Conservation (phyloP, 139 green algal species). For the Coelastrella sp. region DNA sequence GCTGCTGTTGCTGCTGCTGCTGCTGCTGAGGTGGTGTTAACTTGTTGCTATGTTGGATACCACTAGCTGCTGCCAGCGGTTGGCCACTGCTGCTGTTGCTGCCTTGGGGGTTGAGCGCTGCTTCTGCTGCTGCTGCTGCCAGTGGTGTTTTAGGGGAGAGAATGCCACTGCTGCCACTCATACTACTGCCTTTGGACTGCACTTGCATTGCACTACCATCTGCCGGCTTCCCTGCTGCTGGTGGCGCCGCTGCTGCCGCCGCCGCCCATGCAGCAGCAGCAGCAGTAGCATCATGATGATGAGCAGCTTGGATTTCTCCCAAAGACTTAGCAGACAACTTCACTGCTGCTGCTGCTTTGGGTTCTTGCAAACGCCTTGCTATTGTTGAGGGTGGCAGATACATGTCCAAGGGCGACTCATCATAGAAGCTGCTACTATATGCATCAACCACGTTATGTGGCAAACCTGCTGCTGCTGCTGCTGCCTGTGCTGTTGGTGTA, state of each 20-base stretch:
- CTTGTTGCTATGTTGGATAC: no score
- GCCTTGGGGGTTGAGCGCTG: neutral
- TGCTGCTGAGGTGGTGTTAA: neutral
- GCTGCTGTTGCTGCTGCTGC: neutral
- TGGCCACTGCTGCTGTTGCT: neutral
- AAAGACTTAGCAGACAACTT: neutral
- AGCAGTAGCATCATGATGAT: neutral
- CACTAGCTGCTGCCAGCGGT: neutral
- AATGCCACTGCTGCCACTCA: neutral
- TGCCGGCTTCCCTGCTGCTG: neutral
- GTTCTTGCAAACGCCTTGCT: neutral
- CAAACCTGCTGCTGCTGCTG: conserved; percentile 15
- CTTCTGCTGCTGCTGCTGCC: neutral
- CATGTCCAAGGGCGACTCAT: neutral
- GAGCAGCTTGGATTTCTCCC: neutral
- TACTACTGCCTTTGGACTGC: neutral
- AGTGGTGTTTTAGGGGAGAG: neutral
- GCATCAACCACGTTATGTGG: neutral
- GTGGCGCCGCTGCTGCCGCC: neutral
- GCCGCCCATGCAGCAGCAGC: neutral
- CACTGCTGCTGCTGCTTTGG: neutral
- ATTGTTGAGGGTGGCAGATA: neutral
- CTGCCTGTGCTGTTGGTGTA: neutral
- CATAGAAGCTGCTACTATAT: conserved; percentile 18
- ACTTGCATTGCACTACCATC: neutral